Evolutionary conservation across 805 yeast species (phyloP).

Genomic region (Wickerhamomyces hampshirensis): DNA sequence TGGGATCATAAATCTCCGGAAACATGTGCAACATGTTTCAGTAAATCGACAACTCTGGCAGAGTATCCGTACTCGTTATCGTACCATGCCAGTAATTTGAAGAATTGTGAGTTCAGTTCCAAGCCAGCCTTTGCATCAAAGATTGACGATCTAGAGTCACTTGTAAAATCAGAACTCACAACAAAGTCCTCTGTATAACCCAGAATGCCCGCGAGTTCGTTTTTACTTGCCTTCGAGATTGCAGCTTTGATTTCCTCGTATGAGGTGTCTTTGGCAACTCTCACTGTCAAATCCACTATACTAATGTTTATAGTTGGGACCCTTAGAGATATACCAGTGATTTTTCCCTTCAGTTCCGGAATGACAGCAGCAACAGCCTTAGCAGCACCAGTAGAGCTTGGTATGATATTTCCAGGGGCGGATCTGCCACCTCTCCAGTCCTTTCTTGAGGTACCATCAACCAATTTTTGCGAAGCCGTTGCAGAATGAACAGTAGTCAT

Average conservation of each 20-base stretch:
- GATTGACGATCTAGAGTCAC: slow-evolving; percentile 81
- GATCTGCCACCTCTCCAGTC: slow-evolving; percentile 99
- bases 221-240: slow-evolving; percentile 72
- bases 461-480: slow-evolving; percentile 95
- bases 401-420: slow-evolving; percentile 92
- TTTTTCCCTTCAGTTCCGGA: slow-evolving; percentile 86
- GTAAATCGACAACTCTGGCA: slow-evolving; percentile 90
- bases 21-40: slow-evolving; percentile 66
- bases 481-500: slow-evolving; percentile 96
- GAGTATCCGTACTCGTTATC: slow-evolving; percentile 96
- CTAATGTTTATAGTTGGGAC: slow-evolving; percentile 94
- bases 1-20: slow-evolving; percentile 7
- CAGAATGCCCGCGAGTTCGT: slow-evolving; percentile 72
- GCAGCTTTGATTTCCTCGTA: slow-evolving; percentile 80
- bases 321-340: slow-evolving; percentile 91
- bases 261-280: slow-evolving; percentile 69
- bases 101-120: slow-evolving; percentile 79
- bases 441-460: slow-evolving; percentile 95
- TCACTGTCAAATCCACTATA: slow-evolving; percentile 87
- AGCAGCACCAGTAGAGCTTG: slow-evolving; percentile 96
- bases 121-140: slow-evolving; percentile 92
- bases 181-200: slow-evolving; percentile 93
- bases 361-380: slow-evolving; percentile 96
- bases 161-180: slow-evolving; percentile 85
- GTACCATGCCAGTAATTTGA: slow-evolving; percentile 91